Evolutionary conservation across 2,329 filamentous ascomycete genomes (phyloP).

Genomic region (Colletotrichum musicola): DNA sequence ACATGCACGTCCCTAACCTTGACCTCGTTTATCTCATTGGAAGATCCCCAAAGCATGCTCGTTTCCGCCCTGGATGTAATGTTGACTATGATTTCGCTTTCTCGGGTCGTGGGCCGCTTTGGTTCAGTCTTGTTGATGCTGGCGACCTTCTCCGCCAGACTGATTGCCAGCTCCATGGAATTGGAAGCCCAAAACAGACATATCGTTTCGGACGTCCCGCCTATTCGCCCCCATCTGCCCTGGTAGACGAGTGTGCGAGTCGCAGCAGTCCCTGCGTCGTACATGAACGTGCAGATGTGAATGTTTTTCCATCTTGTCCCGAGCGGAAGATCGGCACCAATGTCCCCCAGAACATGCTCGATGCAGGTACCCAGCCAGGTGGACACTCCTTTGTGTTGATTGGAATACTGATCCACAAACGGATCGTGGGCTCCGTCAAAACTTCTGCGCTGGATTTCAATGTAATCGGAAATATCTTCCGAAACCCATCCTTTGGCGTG

Average conservation of each 20-base stretch:
- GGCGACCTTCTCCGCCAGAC: neutral
- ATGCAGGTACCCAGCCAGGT: too few species aligned
- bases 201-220: neutral
- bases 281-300: neutral
- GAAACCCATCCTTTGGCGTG: too few species aligned
- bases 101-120: too few species aligned
- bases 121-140: neutral
- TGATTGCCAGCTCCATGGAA: neutral
- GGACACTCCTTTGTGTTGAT: too few species aligned
- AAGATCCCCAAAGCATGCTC: neutral
- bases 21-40: neutral
- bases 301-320: neutral
- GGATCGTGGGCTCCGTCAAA: too few species aligned
- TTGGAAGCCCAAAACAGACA: neutral
- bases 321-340: too few species aligned
- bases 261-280: neutral
- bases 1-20: too few species aligned
- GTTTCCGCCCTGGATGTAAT: neutral
- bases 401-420: too few species aligned
- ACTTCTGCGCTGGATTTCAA: too few species aligned
- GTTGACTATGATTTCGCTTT: neutral
- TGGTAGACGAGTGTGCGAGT: neutral
- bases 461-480: too few species aligned
- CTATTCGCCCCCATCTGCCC: neutral
- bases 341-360: too few species aligned